phyloP scores from a whole-genome alignment of 805 yeast genomes.

The Candida qinlingensis region DNA sequence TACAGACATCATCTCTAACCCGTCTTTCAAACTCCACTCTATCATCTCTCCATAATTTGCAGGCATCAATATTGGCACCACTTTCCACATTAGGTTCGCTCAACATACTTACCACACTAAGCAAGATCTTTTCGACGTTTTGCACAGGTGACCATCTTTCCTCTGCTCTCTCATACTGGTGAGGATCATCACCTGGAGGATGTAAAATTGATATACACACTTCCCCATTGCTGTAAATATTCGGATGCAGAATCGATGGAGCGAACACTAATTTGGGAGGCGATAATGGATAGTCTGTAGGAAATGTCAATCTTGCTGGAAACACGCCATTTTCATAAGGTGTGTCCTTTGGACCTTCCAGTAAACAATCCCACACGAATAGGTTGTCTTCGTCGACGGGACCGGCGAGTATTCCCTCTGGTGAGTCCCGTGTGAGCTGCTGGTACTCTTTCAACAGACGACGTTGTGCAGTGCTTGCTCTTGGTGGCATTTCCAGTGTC shows the following conservation, averaged over 20 bases:
- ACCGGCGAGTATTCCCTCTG: constrained; percentile 94
- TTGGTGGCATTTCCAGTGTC: constrained; percentile 22
- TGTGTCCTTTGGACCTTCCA: constrained; percentile 80
- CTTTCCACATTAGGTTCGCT: constrained; percentile 96
- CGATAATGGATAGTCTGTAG: constrained; percentile 73
- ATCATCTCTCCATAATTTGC: constrained; percentile 87
- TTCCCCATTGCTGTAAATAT: constrained; percentile 88
- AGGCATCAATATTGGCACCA: constrained; percentile 82
- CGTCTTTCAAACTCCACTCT: constrained; percentile 58
- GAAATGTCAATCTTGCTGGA: constrained; percentile 68
- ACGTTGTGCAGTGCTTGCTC: constrained; percentile 66
- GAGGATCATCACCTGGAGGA: constrained; percentile 96
- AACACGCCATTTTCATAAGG: constrained; percentile 87
- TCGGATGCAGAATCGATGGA: constrained; percentile 88
- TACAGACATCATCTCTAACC: constrained; percentile 63
- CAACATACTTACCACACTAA: constrained; percentile 92
- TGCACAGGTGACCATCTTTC: constrained; percentile 99
- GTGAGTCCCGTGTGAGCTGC: constrained; percentile 78
- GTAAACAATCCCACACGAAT: constrained; percentile 76
- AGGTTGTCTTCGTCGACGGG: constrained; percentile 73
- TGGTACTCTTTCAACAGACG: constrained; percentile 85
- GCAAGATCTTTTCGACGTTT: constrained; percentile 90
- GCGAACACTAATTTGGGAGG: constrained; percentile 75
- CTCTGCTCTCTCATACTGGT: constrained; percentile 90
- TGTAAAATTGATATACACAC: constrained; percentile 95